Conservation (phyloP, 108 stramenopile genomes). For the Cylindrotheca closterium region DNA sequence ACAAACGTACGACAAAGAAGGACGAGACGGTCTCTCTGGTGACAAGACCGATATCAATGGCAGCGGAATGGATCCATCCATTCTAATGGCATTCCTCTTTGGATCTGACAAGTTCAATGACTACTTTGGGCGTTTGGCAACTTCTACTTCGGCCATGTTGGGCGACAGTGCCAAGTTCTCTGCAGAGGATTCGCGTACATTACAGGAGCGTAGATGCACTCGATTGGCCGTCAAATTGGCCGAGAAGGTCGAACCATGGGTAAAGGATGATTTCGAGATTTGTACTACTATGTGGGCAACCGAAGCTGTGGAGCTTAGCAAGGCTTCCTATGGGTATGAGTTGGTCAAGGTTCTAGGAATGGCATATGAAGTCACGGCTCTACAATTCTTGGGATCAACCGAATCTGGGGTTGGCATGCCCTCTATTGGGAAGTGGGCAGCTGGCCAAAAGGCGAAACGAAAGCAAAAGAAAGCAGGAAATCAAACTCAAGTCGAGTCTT, state of each 20-base stretch:
- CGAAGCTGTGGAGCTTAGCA: slow-evolving; percentile 42
- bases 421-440: slow-evolving; percentile 64
- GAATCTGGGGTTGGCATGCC: slow-evolving; percentile 76
- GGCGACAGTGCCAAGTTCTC: slow-evolving; percentile 56
- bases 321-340: slow-evolving; percentile 64
- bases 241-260: slow-evolving; percentile 51
- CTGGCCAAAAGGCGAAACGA: slow-evolving; percentile 50
- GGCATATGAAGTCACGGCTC: slow-evolving; percentile 56
- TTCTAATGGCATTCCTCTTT: slow-evolving; percentile 77
- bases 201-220: slow-evolving; percentile 59
- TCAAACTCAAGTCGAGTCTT: slow-evolving; percentile 48
- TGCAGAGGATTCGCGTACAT: slow-evolving; percentile 37
- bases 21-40: slow-evolving; percentile 51
- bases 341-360: slow-evolving; percentile 61
- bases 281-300: slow-evolving; percentile 49
- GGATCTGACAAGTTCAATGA: slow-evolving; percentile 72
- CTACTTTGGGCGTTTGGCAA: slow-evolving; percentile 63
- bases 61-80: slow-evolving; percentile 46
- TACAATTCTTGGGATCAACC: slow-evolving; percentile 63
- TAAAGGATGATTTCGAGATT: slow-evolving; percentile 36
- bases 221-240: slow-evolving; percentile 68
- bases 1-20: slow-evolving; percentile 59
- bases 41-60: slow-evolving; percentile 54
- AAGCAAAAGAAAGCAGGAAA: slow-evolving; percentile 20
- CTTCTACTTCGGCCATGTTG: slow-evolving; percentile 67